A percentile compares a stretch with the other conserved stretches of the same genome.
phyloP scores from a whole-genome alignment of 1,284 basidiomycete species.

The Tilletiopsis washingtonensis region DNA sequence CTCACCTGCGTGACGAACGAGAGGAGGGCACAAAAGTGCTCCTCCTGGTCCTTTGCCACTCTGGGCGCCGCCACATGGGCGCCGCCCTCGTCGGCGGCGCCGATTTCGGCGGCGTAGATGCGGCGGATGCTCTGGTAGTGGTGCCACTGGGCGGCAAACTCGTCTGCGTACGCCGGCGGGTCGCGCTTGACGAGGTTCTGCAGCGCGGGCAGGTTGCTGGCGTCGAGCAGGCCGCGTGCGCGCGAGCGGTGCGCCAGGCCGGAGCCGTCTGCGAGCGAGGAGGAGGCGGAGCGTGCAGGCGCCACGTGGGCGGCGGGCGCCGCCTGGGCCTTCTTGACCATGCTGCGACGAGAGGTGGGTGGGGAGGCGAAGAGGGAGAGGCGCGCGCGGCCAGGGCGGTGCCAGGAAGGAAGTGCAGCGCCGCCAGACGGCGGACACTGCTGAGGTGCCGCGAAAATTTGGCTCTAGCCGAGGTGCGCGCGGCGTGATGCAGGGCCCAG shows the following conservation, averaged over 20 bases:
- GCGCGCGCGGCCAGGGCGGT: too few species aligned
- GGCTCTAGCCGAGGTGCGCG: too few species aligned
- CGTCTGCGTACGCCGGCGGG: constrained; percentile 81
- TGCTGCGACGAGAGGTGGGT: too few species aligned
- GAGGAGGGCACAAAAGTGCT: constrained; percentile 63
- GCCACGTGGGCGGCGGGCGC: too few species aligned
- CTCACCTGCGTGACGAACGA: constrained; percentile 8
- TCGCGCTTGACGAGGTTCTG: constrained; percentile 94
- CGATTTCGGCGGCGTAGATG: constrained; percentile 57
- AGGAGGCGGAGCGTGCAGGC: too few species aligned
- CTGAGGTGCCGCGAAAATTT: too few species aligned
- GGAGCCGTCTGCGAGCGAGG: not conserved
- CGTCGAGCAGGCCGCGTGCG: constrained; percentile 42
- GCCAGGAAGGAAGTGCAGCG: too few species aligned
- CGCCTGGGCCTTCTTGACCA: too few species aligned
- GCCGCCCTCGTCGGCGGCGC: constrained; percentile 5
- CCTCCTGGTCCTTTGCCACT: constrained; percentile 60
- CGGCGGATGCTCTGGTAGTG: constrained; percentile 82
- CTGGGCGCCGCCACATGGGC: constrained; percentile 52
- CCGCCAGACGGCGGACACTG: too few species aligned
- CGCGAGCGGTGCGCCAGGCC: constrained; percentile 37
- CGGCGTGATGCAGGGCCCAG: too few species aligned
- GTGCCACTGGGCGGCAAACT: constrained; percentile 97
- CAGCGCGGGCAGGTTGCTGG: constrained; percentile 58
- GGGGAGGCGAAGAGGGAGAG: too few species aligned